These are phyloP conservation scores for Raffaelea albimanens DNA, from an alignment of 2,329 filamentous ascomycete genomes.

Conservation along the genomic window DNA sequence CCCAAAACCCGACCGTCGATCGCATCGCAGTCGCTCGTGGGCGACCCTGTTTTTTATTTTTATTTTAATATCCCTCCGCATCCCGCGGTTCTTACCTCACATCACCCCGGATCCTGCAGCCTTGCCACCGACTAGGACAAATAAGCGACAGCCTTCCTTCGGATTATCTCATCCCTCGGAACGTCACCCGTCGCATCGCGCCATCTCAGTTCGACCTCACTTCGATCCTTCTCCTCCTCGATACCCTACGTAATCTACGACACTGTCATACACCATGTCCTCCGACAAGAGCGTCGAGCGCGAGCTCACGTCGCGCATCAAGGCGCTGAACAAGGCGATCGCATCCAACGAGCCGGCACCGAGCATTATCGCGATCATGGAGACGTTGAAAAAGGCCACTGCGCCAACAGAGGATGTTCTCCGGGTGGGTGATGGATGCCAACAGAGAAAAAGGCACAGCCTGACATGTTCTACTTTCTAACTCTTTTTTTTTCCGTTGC, in stretches of 20 bases:
- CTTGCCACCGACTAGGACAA: too few relatives aligned
- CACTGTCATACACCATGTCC: too few relatives aligned
- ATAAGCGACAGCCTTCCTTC: too few relatives aligned
- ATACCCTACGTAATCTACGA: too few relatives aligned
- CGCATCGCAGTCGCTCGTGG: background rate
- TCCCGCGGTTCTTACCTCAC: too few relatives aligned
- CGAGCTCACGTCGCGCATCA: conserved; percentile 68
- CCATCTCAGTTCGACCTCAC: too few relatives aligned
- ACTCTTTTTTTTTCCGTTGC: background rate
- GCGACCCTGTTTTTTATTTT: background rate
- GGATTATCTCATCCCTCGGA: too few relatives aligned
- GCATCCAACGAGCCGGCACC: conserved; percentile 63
- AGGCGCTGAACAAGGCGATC: conserved; percentile 72
- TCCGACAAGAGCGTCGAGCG: conserved; percentile 48
- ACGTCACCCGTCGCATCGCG: too few relatives aligned
- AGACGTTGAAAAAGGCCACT: conserved; percentile 70
- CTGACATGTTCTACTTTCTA: conserved; percentile 1
- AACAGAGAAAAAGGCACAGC: too few relatives aligned
- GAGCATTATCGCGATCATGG: conserved; percentile 64
- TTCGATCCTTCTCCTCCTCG: too few relatives aligned
- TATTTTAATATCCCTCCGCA: too few relatives aligned
- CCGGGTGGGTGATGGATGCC: conserved; percentile 45
- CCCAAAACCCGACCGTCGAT: background rate
- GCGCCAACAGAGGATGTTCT: conserved; percentile 82
- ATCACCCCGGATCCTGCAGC: too few relatives aligned